Evolutionary conservation across 257 asterid species (phyloP), one percentile per base, ranked within the genome.

Genomic region (Jaltomata sinuosa): DNA sequence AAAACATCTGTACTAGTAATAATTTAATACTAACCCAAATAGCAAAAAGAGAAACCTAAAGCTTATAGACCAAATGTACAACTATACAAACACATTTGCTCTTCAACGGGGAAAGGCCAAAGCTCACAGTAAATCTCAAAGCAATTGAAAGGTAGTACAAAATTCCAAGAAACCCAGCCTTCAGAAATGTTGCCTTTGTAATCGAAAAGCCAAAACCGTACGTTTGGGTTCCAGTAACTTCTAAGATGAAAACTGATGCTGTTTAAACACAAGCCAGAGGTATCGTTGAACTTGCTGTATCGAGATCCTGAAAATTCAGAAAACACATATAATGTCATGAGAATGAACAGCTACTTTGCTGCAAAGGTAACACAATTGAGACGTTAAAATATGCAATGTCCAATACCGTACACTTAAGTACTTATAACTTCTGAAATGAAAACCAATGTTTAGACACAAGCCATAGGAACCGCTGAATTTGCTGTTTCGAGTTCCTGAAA

Each of bases 381-480:
- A 71, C 11, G 34, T 11, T 12, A 11, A n/a, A 40, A 40, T 40
- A 9, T 40, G 80, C 34, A 42, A 67, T 16, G 47, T 32, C 25
- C 1, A 1, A 61, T 61, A 12, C 71, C 71, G 29, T 12, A 27
- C 3, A 27, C 69, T 61, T 14, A 5, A n/a, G 80, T 40, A 21
- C n/a, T 6, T 40, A 47, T 12, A 14, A 40, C 80, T 42, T 12
- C 55, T 1, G 11, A 72, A 21, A 72, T 6, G 54, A 40, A 25
- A 40, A 71, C 2, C 11, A 11, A 45, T 1, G 79, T 65, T 82
- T 19, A 82, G 19, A 82, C 65, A 21, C 79, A 82, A 47, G 80
- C 85, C 61, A 72, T 78, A 31, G 85, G 79, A 21, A 82, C 85
- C 8, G 38, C 22, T 19, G 85, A 72, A 42, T 68, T 82, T 45